Percentiles rank a stretch among this genome's conserved stretches.
phyloP scores from a whole-genome alignment of 805 yeast genomes.

The Starmerella cellae region DNA sequence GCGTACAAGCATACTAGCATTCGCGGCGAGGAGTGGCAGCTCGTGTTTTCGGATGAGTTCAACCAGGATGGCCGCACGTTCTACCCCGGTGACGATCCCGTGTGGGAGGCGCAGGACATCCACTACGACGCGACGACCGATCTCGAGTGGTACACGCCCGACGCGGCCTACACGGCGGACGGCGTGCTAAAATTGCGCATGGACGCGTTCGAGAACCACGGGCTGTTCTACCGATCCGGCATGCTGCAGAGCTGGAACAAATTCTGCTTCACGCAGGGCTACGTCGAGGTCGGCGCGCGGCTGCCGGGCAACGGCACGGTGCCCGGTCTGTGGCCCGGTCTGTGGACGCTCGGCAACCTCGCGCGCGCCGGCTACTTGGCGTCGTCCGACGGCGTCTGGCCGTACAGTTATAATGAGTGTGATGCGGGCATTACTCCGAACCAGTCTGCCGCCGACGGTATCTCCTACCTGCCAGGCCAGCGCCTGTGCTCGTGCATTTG shows the following conservation, averaged over 20 bases:
- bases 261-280: constrained; percentile 77
- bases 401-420: constrained; percentile 73
- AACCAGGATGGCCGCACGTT: constrained; percentile 81
- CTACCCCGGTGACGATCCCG: constrained; percentile 82
- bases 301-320: constrained; percentile 69
- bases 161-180: constrained; percentile 62
- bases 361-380: constrained; percentile 86
- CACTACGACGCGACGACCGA: constrained; percentile 81
- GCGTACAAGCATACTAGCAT: constrained; percentile 39
- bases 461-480: constrained; percentile 78
- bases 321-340: constrained; percentile 90
- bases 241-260: constrained; percentile 91
- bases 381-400: constrained; percentile 89
- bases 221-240: constrained; percentile 72
- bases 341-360: constrained; percentile 88
- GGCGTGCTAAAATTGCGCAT: constrained; percentile 57
- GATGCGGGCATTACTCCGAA: constrained; percentile 93
- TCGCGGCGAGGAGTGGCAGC: constrained; percentile 55
- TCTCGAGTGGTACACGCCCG: constrained; percentile 92
- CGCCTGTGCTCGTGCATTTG: constrained; percentile 66
- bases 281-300: constrained; percentile 58
- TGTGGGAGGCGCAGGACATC: constrained; percentile 73
- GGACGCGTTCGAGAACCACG: constrained; percentile 75
- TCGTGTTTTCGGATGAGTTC: constrained; percentile 86
- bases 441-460: constrained; percentile 82